phyloP scores from a whole-genome alignment of 1,284 basidiomycete species.

The Boletus sp. region DNA sequence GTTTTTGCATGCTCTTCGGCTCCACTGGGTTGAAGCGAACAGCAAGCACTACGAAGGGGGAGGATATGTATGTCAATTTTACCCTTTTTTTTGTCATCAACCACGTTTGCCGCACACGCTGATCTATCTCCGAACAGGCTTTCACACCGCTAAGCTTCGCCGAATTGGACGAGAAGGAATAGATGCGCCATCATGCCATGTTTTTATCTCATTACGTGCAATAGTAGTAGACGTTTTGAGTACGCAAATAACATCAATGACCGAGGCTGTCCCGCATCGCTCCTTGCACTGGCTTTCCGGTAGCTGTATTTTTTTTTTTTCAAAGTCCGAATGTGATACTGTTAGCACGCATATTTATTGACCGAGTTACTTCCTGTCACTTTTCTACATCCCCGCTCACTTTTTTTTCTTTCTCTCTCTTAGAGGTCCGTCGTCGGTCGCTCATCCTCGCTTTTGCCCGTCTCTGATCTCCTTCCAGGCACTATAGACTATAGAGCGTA shows the following conservation, averaged over 20 bases:
- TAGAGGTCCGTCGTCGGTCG: slow-evolving; percentile 44
- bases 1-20: slow-evolving; percentile 92
- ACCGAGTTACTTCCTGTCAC: not conserved
- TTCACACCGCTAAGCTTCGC: slow-evolving; percentile 68
- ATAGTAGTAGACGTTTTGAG: slow-evolving; percentile 8
- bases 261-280: slow-evolving; percentile 20
- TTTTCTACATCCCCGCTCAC: slow-evolving; percentile 28
- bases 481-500: slow-evolving; percentile 47
- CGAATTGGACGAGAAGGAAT: slow-evolving; percentile 39
- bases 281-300: slow-evolving; percentile 2
- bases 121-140: slow-evolving; percentile 41
- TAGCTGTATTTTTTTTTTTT: slow-evolving; percentile 19
- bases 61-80: slow-evolving; percentile 66
- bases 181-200: slow-evolving; percentile 4
- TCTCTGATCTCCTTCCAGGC: slow-evolving; percentile 35
- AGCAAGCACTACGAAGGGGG: slow-evolving; percentile 94
- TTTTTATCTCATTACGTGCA: slow-evolving; percentile 5
- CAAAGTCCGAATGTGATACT: slow-evolving; percentile 27
- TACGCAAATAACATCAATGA: slow-evolving; percentile 3
- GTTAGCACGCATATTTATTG: slow-evolving; percentile 19
- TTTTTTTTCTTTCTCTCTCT: slow-evolving; percentile 33
- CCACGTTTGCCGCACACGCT: slow-evolving; percentile 30
- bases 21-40: slow-evolving; percentile 98
- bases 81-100: slow-evolving; percentile 12
- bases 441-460: not conserved